phyloP scores from a whole-genome alignment of 1,139 yeast genomes.

The Yamadazyma atmosphaerica region DNA sequence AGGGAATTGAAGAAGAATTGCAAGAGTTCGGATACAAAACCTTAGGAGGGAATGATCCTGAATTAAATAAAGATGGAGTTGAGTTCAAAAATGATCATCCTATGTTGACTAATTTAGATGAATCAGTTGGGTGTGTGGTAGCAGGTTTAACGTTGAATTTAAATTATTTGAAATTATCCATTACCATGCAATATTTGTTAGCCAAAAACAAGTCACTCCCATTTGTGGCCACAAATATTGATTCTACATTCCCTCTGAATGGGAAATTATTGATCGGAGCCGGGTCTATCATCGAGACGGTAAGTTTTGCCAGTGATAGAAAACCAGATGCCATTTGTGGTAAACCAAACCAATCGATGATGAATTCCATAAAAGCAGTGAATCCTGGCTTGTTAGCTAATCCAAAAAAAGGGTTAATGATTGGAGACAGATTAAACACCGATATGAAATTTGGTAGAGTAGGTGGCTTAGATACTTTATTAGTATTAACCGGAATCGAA shows the following conservation, averaged over 20 bases:
- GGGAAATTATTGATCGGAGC: conserved; percentile 92
- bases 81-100: conserved; percentile 35
- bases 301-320: conserved; percentile 76
- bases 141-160: conserved; percentile 80
- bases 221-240: conserved; percentile 93
- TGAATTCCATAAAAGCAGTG: conserved; percentile 81
- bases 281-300: conserved; percentile 83
- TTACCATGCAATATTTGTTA: conserved; percentile 75
- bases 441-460: conserved; percentile 90
- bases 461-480: conserved; percentile 79
- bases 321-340: conserved; percentile 73
- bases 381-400: conserved; percentile 48
- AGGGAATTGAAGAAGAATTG: conserved; percentile 45
- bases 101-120: conserved; percentile 52
- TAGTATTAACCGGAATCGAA: conserved; percentile 91
- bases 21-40: conserved; percentile 43
- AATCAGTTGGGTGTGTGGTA: conserved; percentile 79
- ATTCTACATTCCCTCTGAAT: conserved; percentile 89
- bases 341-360: conserved; percentile 87
- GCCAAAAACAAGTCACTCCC: conserved; percentile 61
- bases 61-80: conserved; percentile 29
- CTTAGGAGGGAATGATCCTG: conserved; percentile 43
- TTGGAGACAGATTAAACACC: conserved; percentile 93
- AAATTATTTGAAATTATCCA: conserved; percentile 79
- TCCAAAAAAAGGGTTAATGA: conserved; percentile 76